Evolutionary conservation across 306 rosid species (phyloP), one percentile per base, ranked within the genome.

Genomic region (Canavalia ensiformis): DNA sequence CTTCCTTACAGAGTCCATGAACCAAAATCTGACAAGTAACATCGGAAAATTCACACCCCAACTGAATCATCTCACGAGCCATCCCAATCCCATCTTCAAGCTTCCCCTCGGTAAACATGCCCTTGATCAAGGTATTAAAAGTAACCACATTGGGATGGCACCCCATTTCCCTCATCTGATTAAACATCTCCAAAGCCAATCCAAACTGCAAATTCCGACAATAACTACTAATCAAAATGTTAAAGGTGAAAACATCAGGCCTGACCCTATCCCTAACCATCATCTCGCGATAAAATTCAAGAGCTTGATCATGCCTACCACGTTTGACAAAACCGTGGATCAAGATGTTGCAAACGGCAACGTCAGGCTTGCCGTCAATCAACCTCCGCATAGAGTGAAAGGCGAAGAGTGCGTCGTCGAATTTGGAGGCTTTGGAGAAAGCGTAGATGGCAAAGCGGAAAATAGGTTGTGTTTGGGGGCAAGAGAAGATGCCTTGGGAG

Each of bases 131-230:
- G 30, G 95, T 94, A 77, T 92, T 94, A 79, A 92, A 94, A 80
- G 97, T 94, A 50, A 94, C 97, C 78, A 91, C 97, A 84, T 94
- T 91, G 35, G 97, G 98, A 68, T 87, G 39, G 58, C 97, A 88
- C n/a, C 97, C 95, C 72, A 74, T 84, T 77, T 83, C 87, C 80
- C 89, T 83, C 95, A 94, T 94, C 84, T 90, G 94, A 74, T 84
- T 85, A 75, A 92, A 92, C 77, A 94, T 12, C 83, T 91, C 92
- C 85, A 94, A 75, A 7, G 97, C 98, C 72, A 78, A 65, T 4
- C 5, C 78, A 2, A 94, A 91, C 68, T 66, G 83, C 4, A 79
- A 90, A 81, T 89, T 91, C 8, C 94, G 87, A 78, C 97, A 91
- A 78, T 86, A 90, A 56, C 95, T 77, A 33, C 89, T 94, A 37